phyloP scores from a whole-genome alignment of 2,329 filamentous ascomycete genomes.

The Sarocladiaceae sp. region DNA sequence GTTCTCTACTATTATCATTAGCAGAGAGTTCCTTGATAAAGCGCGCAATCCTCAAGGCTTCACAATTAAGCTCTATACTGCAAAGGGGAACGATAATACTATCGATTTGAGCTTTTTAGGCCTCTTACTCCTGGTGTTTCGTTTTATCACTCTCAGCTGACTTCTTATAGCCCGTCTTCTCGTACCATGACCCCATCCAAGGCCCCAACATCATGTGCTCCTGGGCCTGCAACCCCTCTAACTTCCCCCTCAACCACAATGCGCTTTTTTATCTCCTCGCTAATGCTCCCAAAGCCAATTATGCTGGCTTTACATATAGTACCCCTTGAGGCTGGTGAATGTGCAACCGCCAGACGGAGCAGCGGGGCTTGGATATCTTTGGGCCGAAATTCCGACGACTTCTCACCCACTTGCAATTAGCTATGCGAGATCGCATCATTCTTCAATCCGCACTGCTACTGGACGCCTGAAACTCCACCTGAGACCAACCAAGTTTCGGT shows the following conservation, averaged over 20 bases:
- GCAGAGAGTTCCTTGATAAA: constrained; percentile 63
- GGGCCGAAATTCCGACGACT: too few species aligned
- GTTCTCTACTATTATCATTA: constrained; percentile 69
- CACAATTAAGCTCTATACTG: constrained; percentile 66
- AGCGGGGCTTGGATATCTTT: too few species aligned
- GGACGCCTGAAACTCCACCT: too few species aligned
- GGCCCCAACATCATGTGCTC: constrained; percentile 43
- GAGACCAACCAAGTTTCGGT: too few species aligned
- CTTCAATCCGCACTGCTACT: too few species aligned
- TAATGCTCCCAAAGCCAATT: constrained; percentile 51
- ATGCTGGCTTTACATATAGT: too few species aligned
- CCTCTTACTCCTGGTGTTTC: neutral
- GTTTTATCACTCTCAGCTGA: neutral
- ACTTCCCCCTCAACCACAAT: constrained; percentile 45
- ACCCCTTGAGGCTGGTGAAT: too few species aligned
- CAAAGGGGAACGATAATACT: constrained; percentile 57
- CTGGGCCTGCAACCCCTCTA: constrained; percentile 40
- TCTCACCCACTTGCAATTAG: too few species aligned
- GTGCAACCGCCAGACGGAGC: too few species aligned
- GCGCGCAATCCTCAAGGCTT: constrained; percentile 60
- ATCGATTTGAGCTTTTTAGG: constrained; percentile 37
- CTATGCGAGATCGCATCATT: too few species aligned
- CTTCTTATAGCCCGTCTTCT: constrained; percentile 36
- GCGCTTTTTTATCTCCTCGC: constrained; percentile 44
- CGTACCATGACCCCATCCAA: constrained; percentile 42